Evolutionary conservation across 2,329 filamentous ascomycete genomes (phyloP).

Genomic region (Curvularia verruculosa): DNA sequence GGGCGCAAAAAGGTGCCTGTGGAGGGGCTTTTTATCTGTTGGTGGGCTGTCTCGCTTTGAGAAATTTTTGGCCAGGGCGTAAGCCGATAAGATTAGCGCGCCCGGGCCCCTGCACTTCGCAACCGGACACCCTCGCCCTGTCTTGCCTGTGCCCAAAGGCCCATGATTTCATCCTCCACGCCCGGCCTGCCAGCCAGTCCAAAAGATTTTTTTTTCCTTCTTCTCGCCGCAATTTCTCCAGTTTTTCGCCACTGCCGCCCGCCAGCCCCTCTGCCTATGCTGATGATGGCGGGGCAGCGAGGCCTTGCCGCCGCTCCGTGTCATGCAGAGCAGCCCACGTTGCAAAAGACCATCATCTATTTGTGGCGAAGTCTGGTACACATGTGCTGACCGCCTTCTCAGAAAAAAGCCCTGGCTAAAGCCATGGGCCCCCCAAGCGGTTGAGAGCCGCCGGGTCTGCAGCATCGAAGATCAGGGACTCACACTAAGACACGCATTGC

Average conservation of each 20-base stretch:
- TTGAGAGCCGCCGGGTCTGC: slow-evolving; percentile 21
- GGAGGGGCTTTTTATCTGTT: slow-evolving; percentile 31
- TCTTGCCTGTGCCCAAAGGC: slow-evolving; percentile 6
- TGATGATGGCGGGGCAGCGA: slow-evolving; percentile 4
- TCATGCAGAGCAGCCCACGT: slow-evolving; percentile 25
- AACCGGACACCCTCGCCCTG: slow-evolving; percentile 3
- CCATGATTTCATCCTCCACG: slow-evolving; percentile 13
- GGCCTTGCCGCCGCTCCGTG: slow-evolving; percentile 6
- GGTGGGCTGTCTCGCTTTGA: slow-evolving; percentile 27
- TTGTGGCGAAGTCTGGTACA: slow-evolving; percentile 32
- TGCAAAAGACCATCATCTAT: slow-evolving; percentile 24
- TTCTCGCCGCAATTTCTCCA: slow-evolving; percentile 22
- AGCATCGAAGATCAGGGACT: slow-evolving; percentile 23
- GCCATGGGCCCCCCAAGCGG: slow-evolving; percentile 17
- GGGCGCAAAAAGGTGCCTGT: slow-evolving; percentile 14
- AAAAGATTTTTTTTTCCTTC: slow-evolving; percentile 19
- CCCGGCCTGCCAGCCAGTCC: background rate
- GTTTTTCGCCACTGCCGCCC: background rate
- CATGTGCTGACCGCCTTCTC: slow-evolving; percentile 36
- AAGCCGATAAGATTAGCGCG: slow-evolving; percentile 34
- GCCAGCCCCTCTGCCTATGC: background rate
- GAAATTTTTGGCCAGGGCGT: slow-evolving; percentile 28
- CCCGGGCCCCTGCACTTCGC: slow-evolving; percentile 14
- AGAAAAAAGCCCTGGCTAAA: slow-evolving; percentile 15
- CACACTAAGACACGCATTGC: slow-evolving; percentile 5